Evolutionary conservation across 257 asterid species (phyloP), one percentile per base, ranked within the genome.

Genomic region (Plantago ovata): DNA sequence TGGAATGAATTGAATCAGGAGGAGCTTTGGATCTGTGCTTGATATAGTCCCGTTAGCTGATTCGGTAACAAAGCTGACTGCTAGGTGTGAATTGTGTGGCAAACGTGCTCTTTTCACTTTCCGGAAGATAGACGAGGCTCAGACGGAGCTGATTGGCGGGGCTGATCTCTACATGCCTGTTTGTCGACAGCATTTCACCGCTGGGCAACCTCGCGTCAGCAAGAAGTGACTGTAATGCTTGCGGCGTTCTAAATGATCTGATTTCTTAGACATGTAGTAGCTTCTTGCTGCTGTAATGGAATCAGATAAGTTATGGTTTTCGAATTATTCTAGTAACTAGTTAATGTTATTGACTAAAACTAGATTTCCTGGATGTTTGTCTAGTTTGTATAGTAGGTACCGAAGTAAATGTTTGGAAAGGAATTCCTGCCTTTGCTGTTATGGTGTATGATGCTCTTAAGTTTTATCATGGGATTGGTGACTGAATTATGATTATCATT

Each of bases 131-230:
- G 61, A 61, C 1, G 85, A 78, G 21, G 72, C 62, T 10, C 62
- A 66, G 56, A 82, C 82, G 0, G 96, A 90, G 76, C 89, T 87
- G n/a, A 73, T 90, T 9, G 98, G 91, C 1, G 98, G 98, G 14
- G 77, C 89, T 15, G 87, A 90, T 73, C 63, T 87, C 10, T 90
- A 87, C 78, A 87, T 90, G 95, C 98, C 98, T 0, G 98, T 90
- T 49, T 90, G 98, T 13, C 88, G 96, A 36, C 82, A 68, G 47
- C 98, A 86, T 67, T 90, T 80, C 45, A 72, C 61, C 20, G 73
- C 53, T 7, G 75, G 70, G 24, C 79, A 61, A 36, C 19, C 64
- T 53, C 44, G 10, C 19, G 7, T 49, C 40, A 13, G 76, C 53
- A 46, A 61, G 64, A 62, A 64, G 15, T 44, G 43, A 58, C 38